These are phyloP conservation scores for Malus orientalis DNA, from an alignment of 306 rosid genomes.

Conservation along the genomic window DNA sequence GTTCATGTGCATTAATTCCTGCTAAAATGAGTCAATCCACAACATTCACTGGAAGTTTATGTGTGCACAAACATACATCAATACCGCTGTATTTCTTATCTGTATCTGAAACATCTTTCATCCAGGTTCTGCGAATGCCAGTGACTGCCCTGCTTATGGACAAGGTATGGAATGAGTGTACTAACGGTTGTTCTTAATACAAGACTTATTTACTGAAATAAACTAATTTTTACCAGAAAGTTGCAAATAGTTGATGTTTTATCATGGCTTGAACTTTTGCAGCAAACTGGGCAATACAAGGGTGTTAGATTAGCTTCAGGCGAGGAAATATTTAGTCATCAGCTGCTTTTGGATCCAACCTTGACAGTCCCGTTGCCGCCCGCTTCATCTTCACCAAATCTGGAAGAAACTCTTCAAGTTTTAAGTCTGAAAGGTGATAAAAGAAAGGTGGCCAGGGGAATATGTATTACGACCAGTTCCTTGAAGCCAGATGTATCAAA, in stretches of 20 bases:
- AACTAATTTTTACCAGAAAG: conserved; percentile 7
- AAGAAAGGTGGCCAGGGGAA: conserved; percentile 78
- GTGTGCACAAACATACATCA: not conserved
- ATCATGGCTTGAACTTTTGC: conserved; percentile 26
- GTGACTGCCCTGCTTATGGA: conserved; percentile 60
- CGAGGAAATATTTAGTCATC: conserved; percentile 64
- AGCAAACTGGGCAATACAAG: conserved; percentile 58
- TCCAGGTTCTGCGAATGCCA: conserved; percentile 89
- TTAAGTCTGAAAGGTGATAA: conserved; percentile 39
- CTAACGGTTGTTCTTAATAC: conserved; percentile 3
- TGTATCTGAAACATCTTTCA: conserved; percentile 15
- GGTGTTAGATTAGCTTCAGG: conserved; percentile 90
- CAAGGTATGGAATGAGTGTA: conserved; percentile 42
- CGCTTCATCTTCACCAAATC: conserved; percentile 27
- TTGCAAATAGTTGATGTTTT: conserved; percentile 13
- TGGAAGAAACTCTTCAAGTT: conserved; percentile 31
- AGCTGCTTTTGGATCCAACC: conserved; percentile 72
- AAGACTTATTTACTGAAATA: conserved; percentile 2
- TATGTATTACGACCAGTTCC: conserved; percentile 67
- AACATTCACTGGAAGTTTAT: not conserved
- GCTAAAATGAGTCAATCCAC: not conserved
- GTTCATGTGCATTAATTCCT: not conserved
- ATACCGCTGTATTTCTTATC: conserved; percentile 12
- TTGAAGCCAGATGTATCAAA: conserved; percentile 51
- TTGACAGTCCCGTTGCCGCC: conserved; percentile 34